Evolutionary conservation across 2,329 filamentous ascomycete species (phyloP), one percentile per base, ranked within the genome.

Genomic region (Ceratocystis papillata): DNA sequence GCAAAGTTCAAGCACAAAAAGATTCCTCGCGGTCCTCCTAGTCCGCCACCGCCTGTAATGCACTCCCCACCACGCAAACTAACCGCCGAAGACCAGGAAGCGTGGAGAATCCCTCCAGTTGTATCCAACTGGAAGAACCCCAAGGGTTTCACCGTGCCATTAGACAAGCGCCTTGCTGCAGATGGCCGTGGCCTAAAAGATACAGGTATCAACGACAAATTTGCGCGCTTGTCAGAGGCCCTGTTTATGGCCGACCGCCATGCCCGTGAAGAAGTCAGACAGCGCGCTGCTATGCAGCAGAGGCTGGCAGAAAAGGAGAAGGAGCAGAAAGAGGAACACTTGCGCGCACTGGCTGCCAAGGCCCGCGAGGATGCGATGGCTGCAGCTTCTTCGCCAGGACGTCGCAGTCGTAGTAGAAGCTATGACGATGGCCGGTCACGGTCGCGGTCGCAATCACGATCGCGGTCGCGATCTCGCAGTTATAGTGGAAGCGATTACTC

Each of bases 71-170:
- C 94, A 0, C 82, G 94, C 69, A 99, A 97, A 73, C 81, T 99
- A 69, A 99, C 94, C 0, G 94, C 93, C 5, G 92, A 96, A 74
- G 94, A 99, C 71, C 93, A 97, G 75, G 94, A 97, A 75, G 90
- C 89, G 67, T 99, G 94, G 94, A 91, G 87, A 73, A 96, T 85
- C 50, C 82, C 81, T 0, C 91, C 93, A 1, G 89, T 93, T 0
- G 87, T 99, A 1, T 96, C 90, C 22, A 97, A 97, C 76, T 99
- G 94, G 94, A 99, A 99, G 83, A 99, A 99, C 75, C 90, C 93
- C 0, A 97, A 97, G 78, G 94, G 94, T 72, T 99, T 96, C 73
- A 99, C 94, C 0, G 90, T 99, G 0, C 90, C 94, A 0, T 76
- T 99, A 63, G 94, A 99, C 75, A 99, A 99, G 79, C 87, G 94